phyloP scores from a whole-genome alignment of 805 yeast species.

The Zygoascus tannicola region DNA sequence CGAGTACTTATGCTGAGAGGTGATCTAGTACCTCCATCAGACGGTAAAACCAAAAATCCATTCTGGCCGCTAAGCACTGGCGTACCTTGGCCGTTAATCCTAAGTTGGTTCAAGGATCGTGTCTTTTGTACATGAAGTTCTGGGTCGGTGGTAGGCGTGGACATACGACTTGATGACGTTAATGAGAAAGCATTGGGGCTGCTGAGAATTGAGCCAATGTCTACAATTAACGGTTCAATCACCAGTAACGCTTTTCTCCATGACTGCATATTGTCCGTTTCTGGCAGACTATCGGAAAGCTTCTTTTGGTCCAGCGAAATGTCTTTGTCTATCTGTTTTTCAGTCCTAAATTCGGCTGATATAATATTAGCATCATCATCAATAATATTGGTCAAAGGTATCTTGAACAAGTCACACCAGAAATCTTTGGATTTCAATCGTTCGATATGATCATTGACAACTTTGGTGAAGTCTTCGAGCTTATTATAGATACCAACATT shows the following conservation, averaged over 20 bases:
- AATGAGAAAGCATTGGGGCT: background rate
- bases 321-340: background rate
- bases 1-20: background rate
- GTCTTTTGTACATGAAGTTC: constrained; percentile 11
- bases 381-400: background rate
- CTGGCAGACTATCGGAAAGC: background rate
- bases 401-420: background rate
- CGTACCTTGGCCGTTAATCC: constrained; percentile 4
- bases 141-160: background rate
- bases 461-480: background rate
- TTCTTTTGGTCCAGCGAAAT: background rate
- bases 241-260: background rate
- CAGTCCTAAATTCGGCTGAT: background rate
- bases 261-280: background rate
- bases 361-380: background rate
- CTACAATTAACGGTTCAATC: background rate
- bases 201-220: background rate
- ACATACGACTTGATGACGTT: background rate
- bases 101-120: constrained; percentile 14
- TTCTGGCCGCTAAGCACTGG: constrained; percentile 4
- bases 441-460: background rate
- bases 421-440: background rate
- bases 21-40: background rate
- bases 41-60: background rate
- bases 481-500: background rate